phyloP scores from a whole-genome alignment of 2,329 filamentous ascomycete species.

The Pezicula rhizophila region DNA sequence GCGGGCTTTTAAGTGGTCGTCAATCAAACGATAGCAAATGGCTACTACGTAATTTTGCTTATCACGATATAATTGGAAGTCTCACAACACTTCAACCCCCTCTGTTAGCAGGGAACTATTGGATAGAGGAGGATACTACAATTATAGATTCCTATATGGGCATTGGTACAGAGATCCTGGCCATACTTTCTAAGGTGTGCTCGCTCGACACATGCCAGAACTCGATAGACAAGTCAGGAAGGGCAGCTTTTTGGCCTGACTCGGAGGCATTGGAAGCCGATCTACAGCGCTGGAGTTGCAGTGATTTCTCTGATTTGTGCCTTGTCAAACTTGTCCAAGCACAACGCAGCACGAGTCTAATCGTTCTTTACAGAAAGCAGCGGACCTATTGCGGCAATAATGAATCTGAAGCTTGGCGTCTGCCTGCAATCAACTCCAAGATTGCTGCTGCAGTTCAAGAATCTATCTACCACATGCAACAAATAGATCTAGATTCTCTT shows the following conservation, averaged over 20 bases:
- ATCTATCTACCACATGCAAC: neutral
- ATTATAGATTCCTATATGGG: neutral
- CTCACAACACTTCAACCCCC: conserved; percentile 9
- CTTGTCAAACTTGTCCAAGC: conserved; percentile 3
- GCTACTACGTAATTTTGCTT: conserved; percentile 18
- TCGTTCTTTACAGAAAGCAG: conserved; percentile 2
- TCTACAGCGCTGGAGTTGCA: conserved; percentile 2
- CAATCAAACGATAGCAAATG: conserved; percentile 11
- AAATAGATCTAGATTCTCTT: neutral
- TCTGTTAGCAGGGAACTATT: conserved; percentile 11
- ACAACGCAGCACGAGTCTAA: conserved; percentile 3
- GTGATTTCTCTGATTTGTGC: neutral
- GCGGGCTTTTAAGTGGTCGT: neutral
- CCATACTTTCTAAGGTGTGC: neutral
- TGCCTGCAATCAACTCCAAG: neutral
- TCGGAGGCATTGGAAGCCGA: conserved; percentile 2
- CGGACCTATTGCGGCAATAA: neutral
- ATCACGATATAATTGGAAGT: conserved; percentile 16
- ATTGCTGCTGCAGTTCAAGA: neutral
- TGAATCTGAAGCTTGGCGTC: neutral
- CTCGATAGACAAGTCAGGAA: neutral
- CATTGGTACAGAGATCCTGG: neutral
- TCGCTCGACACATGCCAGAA: neutral
- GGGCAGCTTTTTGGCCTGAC: conserved; percentile 5
- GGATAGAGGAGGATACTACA: neutral